These are phyloP conservation scores for Byssochlamys sp. DNA, from an alignment of 2,329 filamentous ascomycete genomes.

Conservation along the genomic window DNA sequence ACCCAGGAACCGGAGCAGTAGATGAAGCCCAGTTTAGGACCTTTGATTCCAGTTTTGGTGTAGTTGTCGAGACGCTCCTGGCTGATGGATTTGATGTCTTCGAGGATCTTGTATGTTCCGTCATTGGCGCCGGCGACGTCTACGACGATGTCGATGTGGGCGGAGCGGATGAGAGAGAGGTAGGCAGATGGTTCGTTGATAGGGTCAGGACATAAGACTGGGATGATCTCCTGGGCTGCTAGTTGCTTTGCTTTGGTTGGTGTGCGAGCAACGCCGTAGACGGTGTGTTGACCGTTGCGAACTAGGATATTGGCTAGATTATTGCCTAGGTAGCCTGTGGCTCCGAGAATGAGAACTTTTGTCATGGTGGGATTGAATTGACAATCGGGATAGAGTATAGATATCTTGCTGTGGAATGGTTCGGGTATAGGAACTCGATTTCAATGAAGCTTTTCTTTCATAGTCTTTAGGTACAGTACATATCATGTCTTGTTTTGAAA, in stretches of 20 bases:
- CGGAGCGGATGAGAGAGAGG: slow-evolving; percentile 11
- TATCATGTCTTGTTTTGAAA: too few species aligned
- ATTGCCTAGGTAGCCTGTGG: slow-evolving; percentile 24
- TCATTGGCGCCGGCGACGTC: slow-evolving; percentile 19
- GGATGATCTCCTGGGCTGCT: slow-evolving; percentile 22
- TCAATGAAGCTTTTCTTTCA: not conserved
- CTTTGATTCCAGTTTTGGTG: slow-evolving; percentile 10
- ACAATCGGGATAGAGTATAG: not conserved
- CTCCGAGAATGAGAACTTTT: slow-evolving; percentile 23
- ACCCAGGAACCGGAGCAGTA: slow-evolving; percentile 32
- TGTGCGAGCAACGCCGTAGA: slow-evolving; percentile 28
- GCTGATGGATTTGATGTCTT: not conserved
- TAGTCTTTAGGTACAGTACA: too few species aligned
- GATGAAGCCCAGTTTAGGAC: slow-evolving; percentile 30
- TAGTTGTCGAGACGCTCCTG: slow-evolving; percentile 12
- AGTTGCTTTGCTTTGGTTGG: slow-evolving; percentile 22
- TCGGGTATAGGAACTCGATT: not conserved
- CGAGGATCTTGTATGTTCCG: slow-evolving; percentile 14
- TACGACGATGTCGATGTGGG: slow-evolving; percentile 27
- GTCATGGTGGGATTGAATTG: slow-evolving; percentile 15
- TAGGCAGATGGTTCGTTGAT: slow-evolving; percentile 11
- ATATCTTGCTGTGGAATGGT: not conserved
- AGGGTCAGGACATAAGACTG: slow-evolving; percentile 16
- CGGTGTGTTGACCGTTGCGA: slow-evolving; percentile 20
- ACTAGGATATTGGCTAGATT: slow-evolving; percentile 14